Evolutionary conservation across 139 green algal genomes (phyloP), one percentile per base, ranked within the genome.

Genomic region (Picochlorum sp.): DNA sequence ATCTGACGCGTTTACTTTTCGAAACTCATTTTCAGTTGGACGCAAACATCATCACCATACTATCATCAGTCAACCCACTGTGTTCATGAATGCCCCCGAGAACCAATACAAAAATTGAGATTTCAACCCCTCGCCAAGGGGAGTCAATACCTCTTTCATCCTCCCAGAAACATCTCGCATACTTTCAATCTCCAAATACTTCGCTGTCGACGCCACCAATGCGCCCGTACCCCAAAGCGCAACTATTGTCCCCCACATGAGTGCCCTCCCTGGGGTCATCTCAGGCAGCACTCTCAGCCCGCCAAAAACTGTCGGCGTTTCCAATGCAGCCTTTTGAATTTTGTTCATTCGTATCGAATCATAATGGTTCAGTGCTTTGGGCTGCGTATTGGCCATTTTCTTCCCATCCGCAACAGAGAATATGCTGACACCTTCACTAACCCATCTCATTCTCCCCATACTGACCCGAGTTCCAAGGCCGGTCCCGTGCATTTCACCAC

Each of bases 181-280:
- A 38, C 54, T 41, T 47, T 69, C 32, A 51, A 81, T 74, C 50
- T 57, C 61, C 23, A 81, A 65, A 10, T 13, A 23, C 16, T 70
- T 69, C 20, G 56, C 20, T 14, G 61, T 61, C 5, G 65, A 60
- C 15, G 34, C 68, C 32, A 76, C 56, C n/a, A 80, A 18, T 13
- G 75, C 78, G 4, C 60, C 75, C 1, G 71, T 80, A 54, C 75
- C 78, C 75, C 74, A 80, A 11, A 83, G n/a, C 2, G 71, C 78
- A 56, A 83, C 50, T n/a, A 84, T 52, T 49, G 38, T 73, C 37
- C 78, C 78, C 78, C 71, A 80, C 28, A 84, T 54, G 50, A 84
- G 57, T 3, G 77, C 68, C 23, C 72, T 66, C 21, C 66, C 66
- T 18, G 61, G 66, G 6, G 66, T 67, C 20, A 55, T 21, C 18